Evolutionary conservation across 495 filamentous ascomycete genomes (phyloP).

Genomic region (Trichocladium antarcticum): DNA sequence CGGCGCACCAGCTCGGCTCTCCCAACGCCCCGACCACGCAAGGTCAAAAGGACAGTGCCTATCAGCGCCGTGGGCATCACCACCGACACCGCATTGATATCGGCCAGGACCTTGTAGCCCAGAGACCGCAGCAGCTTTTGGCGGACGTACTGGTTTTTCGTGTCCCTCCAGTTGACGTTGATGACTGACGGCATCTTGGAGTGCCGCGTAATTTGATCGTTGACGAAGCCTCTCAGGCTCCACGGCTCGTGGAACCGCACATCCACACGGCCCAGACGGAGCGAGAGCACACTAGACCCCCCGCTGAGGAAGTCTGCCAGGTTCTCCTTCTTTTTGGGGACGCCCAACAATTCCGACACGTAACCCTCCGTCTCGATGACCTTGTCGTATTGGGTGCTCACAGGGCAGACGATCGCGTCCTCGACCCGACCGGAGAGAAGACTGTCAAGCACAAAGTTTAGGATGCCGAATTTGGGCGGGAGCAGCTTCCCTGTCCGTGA

Average conservation of each 20-base stretch:
- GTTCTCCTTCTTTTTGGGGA: slow-evolving; percentile 92
- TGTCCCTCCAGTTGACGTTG: slow-evolving; percentile 33
- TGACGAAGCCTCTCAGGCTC: slow-evolving; percentile 71
- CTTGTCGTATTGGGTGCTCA: slow-evolving; percentile 96
- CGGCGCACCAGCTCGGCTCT: slow-evolving; percentile 73
- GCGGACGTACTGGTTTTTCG: slow-evolving; percentile 34
- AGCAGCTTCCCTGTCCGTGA: slow-evolving; percentile 90
- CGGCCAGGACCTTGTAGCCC: slow-evolving; percentile 80
- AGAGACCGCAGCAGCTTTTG: slow-evolving; percentile 65
- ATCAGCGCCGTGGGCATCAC: slow-evolving; percentile 97
- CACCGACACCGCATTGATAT: slow-evolving; percentile 92
- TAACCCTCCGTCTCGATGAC: slow-evolving; percentile 97
- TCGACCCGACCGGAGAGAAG: slow-evolving; percentile 77
- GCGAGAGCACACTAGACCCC: slow-evolving; percentile 70
- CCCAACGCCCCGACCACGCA: slow-evolving; percentile 85
- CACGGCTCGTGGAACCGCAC: slow-evolving; percentile 93
- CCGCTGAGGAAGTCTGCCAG: slow-evolving; percentile 76
- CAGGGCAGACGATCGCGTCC: slow-evolving; percentile 85
- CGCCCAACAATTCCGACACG: slow-evolving; percentile 82
- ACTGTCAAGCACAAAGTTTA: slow-evolving; percentile 84
- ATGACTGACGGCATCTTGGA: slow-evolving; percentile 30
- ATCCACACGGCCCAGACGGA: slow-evolving; percentile 84
- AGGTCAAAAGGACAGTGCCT: slow-evolving; percentile 82
- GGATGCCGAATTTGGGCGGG: slow-evolving; percentile 89
- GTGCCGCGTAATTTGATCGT: slow-evolving; percentile 51